Evolutionary conservation across 164 flowering plant genomes (phyloP), one percentile per base, ranked within the genome.

Genomic region (Annona cherimola): DNA sequence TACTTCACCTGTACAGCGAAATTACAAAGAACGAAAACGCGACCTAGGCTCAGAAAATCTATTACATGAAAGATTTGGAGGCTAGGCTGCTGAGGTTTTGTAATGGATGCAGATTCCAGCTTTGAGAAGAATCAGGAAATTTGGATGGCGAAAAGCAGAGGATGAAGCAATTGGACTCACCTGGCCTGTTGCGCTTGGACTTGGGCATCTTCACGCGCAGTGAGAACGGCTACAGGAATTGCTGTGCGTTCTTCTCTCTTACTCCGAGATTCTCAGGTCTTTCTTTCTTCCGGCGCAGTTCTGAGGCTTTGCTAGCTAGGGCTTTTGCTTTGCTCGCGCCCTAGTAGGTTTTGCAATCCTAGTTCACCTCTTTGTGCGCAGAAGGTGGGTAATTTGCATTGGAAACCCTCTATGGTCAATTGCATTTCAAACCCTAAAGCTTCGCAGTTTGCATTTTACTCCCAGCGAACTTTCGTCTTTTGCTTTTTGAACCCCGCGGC

Each of bases 151-250:
- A 62, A 1, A 42, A 35, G 66, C 19, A 59, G 1, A 16, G 2
- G 64, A 42, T 14, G 67, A 40, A 42, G 44, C 18, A 44, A 64
- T 9, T 64, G 12, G 44, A 64, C 67, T 64, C 45, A 64, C 67
- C 45, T 40, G 67, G 67, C 41, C 67, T 64, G 44, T 64, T 64
- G 44, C 67, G 67, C 67, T 64, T 64, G 67, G 67, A 64, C n/a
- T 64, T 64, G 5, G 67, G 67, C 67, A 64, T 64, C 8, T 64
- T 41, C 19, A 7, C 57, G 7, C 14, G 14, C 57, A 2, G 57
- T 2, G 14, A 3, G 57, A 50, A 8, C 57, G 57, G 57, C 57
- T 0, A 3, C 57, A 9, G 57, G 9, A 3, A 8, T 16, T 12
- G 57, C 57, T 3, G 55, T 46, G 9, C 14, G 0, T 50, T 11